Evolutionary conservation across 208 protist genomes (phyloP).

Genomic region (Trypanosoma brucei): DNA sequence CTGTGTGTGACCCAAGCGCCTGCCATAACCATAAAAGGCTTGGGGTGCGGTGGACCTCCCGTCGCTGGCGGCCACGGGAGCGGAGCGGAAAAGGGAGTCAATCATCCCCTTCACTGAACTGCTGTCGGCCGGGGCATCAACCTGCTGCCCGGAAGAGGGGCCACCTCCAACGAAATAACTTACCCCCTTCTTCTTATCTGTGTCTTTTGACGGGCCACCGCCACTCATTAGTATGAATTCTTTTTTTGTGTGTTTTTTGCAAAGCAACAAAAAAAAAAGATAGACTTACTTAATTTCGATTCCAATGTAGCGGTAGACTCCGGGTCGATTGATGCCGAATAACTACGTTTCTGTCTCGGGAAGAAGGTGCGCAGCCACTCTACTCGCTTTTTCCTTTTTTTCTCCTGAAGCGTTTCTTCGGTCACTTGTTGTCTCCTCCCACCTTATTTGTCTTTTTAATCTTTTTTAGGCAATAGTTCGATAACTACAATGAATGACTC

Average conservation of each 20-base stretch:
- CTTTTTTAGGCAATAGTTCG: too few relatives aligned
- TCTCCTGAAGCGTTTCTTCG: too few relatives aligned
- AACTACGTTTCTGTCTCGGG: too few relatives aligned
- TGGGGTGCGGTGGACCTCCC: conserved; percentile 18
- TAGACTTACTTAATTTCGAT: too few relatives aligned
- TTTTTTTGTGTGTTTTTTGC: background rate
- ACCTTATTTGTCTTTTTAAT: too few relatives aligned
- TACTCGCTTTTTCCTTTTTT: too few relatives aligned
- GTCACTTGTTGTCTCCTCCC: too few relatives aligned
- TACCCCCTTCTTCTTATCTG: conserved; percentile 13
- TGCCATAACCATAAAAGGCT: conserved; percentile 66
- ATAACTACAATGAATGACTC: too few relatives aligned
- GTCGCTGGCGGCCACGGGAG: background rate
- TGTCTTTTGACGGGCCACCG: background rate
- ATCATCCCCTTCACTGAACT: conserved; percentile 19
- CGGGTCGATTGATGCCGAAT: too few relatives aligned
- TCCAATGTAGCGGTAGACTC: too few relatives aligned
- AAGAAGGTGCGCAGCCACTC: too few relatives aligned
- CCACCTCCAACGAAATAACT: conserved; percentile 58
- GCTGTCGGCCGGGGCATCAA: conserved; percentile 31
- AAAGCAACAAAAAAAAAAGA: too few relatives aligned
- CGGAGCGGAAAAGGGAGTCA: conserved; percentile 30
- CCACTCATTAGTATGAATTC: background rate
- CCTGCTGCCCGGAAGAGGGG: conserved; percentile 45
- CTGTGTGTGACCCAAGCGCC: conserved; percentile 71